Evolutionary conservation across 2,329 filamentous ascomycete species (phyloP).

Genomic region (Talaromyces sp.): DNA sequence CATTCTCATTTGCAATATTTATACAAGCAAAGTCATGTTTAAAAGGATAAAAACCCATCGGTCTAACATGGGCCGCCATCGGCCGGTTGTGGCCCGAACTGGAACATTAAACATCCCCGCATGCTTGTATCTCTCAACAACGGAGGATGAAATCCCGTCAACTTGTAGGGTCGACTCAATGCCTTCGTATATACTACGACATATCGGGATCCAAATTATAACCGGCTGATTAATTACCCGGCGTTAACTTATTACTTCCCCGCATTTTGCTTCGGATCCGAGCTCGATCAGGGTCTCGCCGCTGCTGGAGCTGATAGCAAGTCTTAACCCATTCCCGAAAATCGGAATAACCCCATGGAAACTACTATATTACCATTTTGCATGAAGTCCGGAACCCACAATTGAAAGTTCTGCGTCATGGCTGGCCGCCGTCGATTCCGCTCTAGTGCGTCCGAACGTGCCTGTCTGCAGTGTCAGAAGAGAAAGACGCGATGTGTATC

Average conservation of each 20-base stretch:
- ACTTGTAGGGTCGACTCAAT: not conserved
- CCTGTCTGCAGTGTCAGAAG: not conserved
- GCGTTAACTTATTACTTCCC: not conserved
- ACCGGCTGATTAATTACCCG: not conserved
- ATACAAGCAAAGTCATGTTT: not conserved
- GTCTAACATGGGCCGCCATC: not conserved
- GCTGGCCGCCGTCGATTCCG: not conserved
- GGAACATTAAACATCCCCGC: too few species aligned
- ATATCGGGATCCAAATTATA: not conserved
- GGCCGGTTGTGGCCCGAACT: not conserved
- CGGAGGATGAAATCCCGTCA: not conserved
- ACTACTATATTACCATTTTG: too few species aligned
- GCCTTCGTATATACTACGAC: not conserved
- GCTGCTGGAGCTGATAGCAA: not conserved
- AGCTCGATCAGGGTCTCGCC: too few species aligned
- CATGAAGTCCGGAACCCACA: too few species aligned
- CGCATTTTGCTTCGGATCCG: not conserved
- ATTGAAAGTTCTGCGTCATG: not conserved
- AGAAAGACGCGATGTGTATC: not conserved
- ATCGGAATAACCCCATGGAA: not conserved
- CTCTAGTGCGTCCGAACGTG: not conserved
- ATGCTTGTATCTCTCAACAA: not conserved
- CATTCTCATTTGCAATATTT: too few species aligned
- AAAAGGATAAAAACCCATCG: not conserved
- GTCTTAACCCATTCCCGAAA: not conserved